These are phyloP conservation scores for Xylaria curta DNA, from an alignment of 495 filamentous ascomycete species.

Conservation along the genomic window DNA sequence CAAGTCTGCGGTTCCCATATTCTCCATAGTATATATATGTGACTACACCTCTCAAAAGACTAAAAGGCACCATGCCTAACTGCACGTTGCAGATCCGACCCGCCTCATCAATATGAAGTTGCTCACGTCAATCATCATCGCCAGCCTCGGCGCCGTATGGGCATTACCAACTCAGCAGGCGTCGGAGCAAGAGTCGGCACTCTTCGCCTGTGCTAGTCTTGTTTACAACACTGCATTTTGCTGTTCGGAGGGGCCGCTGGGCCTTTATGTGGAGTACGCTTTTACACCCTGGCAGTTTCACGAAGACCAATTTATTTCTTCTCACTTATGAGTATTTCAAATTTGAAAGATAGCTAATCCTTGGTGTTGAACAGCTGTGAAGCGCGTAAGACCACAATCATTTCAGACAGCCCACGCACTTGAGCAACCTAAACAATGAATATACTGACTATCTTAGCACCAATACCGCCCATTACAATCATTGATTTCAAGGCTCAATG, in stretches of 20 bases:
- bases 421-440: neutral
- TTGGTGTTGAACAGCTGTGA: neutral
- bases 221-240: neutral
- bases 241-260: neutral
- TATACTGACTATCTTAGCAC: neutral
- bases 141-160: slow-evolving; percentile 2
- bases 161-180: slow-evolving; percentile 6
- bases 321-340: neutral
- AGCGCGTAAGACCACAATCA: neutral
- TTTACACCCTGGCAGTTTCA: neutral
- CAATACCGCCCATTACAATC: neutral
- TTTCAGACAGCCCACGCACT: neutral
- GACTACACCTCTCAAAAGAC: neutral
- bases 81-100: neutral
- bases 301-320: neutral
- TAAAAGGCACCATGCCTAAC: neutral
- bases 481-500: slow-evolving; percentile 6
- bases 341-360: neutral
- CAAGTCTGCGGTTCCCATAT: neutral
- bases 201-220: neutral
- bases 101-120: slow-evolving; percentile 3
- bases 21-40: slow-evolving; percentile 15
- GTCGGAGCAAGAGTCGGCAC: neutral
- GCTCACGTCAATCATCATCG: neutral
- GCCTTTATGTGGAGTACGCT: neutral